These are phyloP conservation scores for Myrmaecium sp. DNA, from an alignment of 2,329 filamentous ascomycete genomes.

Conservation along the genomic window DNA sequence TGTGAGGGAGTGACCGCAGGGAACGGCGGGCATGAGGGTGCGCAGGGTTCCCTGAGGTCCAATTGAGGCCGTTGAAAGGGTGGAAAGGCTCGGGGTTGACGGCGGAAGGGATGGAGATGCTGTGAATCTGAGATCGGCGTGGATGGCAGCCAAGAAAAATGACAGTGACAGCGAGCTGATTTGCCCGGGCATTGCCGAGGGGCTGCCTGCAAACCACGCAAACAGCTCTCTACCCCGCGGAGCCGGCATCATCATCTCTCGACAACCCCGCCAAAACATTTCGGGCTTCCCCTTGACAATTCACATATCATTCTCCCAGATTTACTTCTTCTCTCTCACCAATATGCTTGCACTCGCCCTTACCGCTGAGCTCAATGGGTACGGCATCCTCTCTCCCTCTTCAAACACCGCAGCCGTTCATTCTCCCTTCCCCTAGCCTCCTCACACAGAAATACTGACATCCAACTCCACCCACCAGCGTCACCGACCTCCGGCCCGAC, in stretches of 20 bases:
- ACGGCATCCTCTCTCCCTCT: not conserved
- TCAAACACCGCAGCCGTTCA: not conserved
- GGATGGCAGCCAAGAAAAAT: too few species aligned
- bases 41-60: conserved; percentile 2
- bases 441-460: not conserved
- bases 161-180: too few species aligned
- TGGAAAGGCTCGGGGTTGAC: too few species aligned
- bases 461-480: conserved; percentile 36
- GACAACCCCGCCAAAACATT: not conserved
- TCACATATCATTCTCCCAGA: conserved; percentile 19
- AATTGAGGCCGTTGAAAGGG: too few species aligned
- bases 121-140: too few species aligned
- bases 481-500: conserved; percentile 73
- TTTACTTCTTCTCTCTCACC: conserved; percentile 1
- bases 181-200: too few species aligned
- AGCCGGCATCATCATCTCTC: not conserved
- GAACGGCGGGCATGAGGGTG: not conserved
- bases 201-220: not conserved
- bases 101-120: too few species aligned
- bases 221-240: not conserved
- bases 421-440: not conserved
- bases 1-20: not conserved
- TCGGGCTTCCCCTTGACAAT: conserved; percentile 4
- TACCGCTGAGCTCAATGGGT: conserved; percentile 21
- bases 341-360: conserved; percentile 21